These are phyloP conservation scores for Aegilops longissima DNA, from an alignment of 176 grass and related monocot genomes.

Conservation along the genomic window DNA sequence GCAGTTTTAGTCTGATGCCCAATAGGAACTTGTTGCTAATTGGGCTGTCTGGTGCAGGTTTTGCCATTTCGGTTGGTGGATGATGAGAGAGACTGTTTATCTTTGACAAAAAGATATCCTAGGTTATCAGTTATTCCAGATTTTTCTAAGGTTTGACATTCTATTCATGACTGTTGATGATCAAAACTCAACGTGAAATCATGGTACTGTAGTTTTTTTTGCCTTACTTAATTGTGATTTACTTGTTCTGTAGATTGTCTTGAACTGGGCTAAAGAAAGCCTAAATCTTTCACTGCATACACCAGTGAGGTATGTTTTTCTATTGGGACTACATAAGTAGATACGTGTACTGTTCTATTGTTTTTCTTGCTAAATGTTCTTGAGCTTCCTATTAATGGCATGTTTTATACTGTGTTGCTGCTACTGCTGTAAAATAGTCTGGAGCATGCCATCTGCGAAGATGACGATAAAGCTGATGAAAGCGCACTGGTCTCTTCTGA, in stretches of 20 bases:
- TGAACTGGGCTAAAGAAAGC: slow-evolving; percentile 81
- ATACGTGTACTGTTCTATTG: background rate
- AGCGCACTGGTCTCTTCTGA: slow-evolving; percentile 38
- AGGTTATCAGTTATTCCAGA: slow-evolving; percentile 80
- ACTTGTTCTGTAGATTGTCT: slow-evolving; percentile 60
- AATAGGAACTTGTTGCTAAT: slow-evolving; percentile 16
- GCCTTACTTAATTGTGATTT: slow-evolving; percentile 9
- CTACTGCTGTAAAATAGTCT: slow-evolving; percentile 60
- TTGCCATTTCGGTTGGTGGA: slow-evolving; percentile 86
- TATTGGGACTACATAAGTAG: slow-evolving; percentile 17
- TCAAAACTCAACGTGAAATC: background rate
- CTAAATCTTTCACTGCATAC: slow-evolving; percentile 84
- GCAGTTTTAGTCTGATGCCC: slow-evolving; percentile 5
- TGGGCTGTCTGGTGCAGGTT: slow-evolving; percentile 55
- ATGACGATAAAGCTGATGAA: slow-evolving; percentile 52
- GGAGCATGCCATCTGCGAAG: slow-evolving; percentile 79
- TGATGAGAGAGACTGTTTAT: slow-evolving; percentile 86
- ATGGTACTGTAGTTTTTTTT: background rate
- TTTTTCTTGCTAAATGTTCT: background rate
- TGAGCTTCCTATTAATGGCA: slow-evolving; percentile 1
- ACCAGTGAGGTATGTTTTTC: slow-evolving; percentile 77
- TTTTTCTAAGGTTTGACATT: slow-evolving; percentile 82
- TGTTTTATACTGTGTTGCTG: slow-evolving; percentile 12
- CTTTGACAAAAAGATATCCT: slow-evolving; percentile 90
- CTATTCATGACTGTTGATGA: slow-evolving; percentile 8